Evolutionary conservation across 164 flowering plant genomes (phyloP), one percentile per base, ranked within the genome.

Genomic region (Kalanchoe fedtschenkoi): DNA sequence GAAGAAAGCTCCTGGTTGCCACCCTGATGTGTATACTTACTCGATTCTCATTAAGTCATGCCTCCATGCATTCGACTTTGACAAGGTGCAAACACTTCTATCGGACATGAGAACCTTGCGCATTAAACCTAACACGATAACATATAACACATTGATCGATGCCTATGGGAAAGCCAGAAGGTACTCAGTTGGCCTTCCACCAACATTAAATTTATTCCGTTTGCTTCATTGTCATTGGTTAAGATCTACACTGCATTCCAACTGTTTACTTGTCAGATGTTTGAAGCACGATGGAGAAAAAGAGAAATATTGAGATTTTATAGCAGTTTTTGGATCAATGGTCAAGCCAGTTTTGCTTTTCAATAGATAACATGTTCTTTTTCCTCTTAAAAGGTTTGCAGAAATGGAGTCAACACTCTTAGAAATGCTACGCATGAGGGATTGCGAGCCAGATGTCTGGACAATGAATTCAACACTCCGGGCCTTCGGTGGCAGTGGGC

Each of bases 401-500:
- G 89, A 88, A 74, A 95, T 95, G 99, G 99, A 95, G 72, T 66
- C 85, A 17, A 74, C 75, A 26, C 82, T 95, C 13, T 66, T 80
- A 62, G 75, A 82, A 68, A 88, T 90, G 96, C 95, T 95, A 13
- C 66, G 60, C 3, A 73, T 78, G 58, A 38, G 61, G 56, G 73
- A 80, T 10, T 85, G 95, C 65, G 67, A 81, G 67, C 99, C 97
- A 17, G 95, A 95, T 78, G 91, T 75, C 26, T 90, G 97, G 99
- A 95, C 99, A 58, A 84, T 95, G 97, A 95, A 95, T 75, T 83
- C 96, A 34, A 83, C 93, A 8, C 70, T 95, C 17, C 75, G 99
- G 76, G 97, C 99, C 58, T 95, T 90, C 70, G 97, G 99, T 22
- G 62, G 79, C 72, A 90, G 83, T 55, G 93, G 97, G 64, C 97